Conservation (phyloP, 2,329 filamentous ascomycete genomes). For the Parastagonospora avenae region DNA sequence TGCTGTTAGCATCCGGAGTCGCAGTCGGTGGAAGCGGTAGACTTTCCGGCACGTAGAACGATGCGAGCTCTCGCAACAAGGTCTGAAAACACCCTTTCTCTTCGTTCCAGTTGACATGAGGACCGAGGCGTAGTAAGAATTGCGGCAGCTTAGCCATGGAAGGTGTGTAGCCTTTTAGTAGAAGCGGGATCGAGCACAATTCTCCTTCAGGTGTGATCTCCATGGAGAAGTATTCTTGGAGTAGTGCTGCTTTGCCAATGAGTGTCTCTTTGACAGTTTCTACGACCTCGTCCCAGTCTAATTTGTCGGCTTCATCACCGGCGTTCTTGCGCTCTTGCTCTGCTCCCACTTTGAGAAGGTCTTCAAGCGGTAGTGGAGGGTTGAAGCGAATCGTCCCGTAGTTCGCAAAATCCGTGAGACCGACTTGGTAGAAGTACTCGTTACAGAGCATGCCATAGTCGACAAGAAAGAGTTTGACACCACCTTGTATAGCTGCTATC, state of each 20-base stretch:
- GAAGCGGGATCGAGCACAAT: constrained; percentile 77
- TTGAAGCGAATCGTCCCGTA: constrained; percentile 84
- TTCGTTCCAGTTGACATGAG: constrained; percentile 82
- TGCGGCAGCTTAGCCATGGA: constrained; percentile 83
- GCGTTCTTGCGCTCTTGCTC: constrained; percentile 68
- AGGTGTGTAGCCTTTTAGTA: constrained; percentile 88
- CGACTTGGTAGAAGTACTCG: constrained; percentile 95
- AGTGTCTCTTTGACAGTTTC: constrained; percentile 70
- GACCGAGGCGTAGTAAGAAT: constrained; percentile 86
- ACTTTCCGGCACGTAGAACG: constrained; percentile 88
- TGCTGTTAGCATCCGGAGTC: constrained; percentile 49
- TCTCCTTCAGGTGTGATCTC: constrained; percentile 80
- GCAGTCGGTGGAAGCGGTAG: constrained; percentile 60
- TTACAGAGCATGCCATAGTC: constrained; percentile 86
- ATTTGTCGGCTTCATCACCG: constrained; percentile 53
- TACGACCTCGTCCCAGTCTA: constrained; percentile 70
- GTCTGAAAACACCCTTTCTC: constrained; percentile 86
- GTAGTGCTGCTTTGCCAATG: constrained; percentile 79
- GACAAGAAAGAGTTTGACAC: constrained; percentile 87
- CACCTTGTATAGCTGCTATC: constrained; percentile 89
- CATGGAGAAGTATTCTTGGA: constrained; percentile 89
- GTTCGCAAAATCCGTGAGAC: constrained; percentile 93
- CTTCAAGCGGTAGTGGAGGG: constrained; percentile 72
- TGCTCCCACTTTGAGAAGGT: constrained; percentile 74
- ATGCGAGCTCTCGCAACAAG: constrained; percentile 84